A percentile compares a stretch with the other conserved stretches of the same genome.
Evolutionary conservation across 805 yeast species (phyloP).

Genomic region (Candida krabiensis): DNA sequence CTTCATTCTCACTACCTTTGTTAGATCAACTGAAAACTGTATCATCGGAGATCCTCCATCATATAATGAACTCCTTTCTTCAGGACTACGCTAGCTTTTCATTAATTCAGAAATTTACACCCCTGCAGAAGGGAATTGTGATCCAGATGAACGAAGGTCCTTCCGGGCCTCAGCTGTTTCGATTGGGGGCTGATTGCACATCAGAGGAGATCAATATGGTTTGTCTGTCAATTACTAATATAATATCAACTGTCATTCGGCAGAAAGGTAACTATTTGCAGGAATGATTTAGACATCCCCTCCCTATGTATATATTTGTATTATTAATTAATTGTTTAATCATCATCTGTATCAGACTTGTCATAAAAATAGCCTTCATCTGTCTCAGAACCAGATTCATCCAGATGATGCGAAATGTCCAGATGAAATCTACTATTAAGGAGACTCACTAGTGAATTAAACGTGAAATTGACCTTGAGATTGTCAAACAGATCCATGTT

Average conservation of each 20-base stretch:
- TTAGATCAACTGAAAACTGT: background rate
- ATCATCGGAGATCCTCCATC: background rate
- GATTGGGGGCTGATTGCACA: background rate
- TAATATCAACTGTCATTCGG: background rate
- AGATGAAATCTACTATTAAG: slow-evolving; percentile 14
- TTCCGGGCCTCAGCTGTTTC: background rate
- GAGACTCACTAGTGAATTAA: slow-evolving; percentile 11
- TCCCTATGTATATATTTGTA: too few species aligned
- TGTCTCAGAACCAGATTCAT: slow-evolving; percentile 7
- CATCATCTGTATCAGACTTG: slow-evolving; percentile 8
- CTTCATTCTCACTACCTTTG: background rate
- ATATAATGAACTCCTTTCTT: background rate
- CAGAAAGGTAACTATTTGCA: background rate
- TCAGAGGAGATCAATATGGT: background rate
- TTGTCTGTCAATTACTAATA: background rate
- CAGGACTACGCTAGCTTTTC: background rate
- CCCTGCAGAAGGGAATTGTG: background rate
- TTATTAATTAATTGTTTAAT: too few species aligned
- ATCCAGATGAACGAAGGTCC: background rate
- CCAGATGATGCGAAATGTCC: slow-evolving; percentile 10
- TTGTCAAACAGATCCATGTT: slow-evolving; percentile 12
- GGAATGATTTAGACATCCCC: too few species aligned
- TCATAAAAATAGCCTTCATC: slow-evolving; percentile 6
- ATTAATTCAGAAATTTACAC: too few species aligned
- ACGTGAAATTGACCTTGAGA: slow-evolving; percentile 12